Percentiles rank a stretch among this genome's conserved stretches.
Evolutionary conservation across 257 asterid species (phyloP).

Genomic region (Apocynum venetum): DNA sequence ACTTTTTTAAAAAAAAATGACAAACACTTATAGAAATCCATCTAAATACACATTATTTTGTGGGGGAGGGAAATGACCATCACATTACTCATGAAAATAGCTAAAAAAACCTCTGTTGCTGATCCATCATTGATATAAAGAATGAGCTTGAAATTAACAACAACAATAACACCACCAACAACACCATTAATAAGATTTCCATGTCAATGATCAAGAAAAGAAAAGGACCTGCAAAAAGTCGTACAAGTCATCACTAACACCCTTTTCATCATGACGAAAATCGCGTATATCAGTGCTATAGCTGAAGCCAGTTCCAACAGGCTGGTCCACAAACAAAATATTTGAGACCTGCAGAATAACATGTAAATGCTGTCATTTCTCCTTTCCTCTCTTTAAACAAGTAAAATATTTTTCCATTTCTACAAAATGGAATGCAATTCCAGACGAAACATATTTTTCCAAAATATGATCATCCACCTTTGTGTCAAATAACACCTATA

Average conservation of each 20-base stretch:
- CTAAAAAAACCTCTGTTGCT: background rate
- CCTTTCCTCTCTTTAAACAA: background rate
- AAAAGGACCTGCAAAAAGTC: slow-evolving; percentile 78
- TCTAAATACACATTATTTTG: background rate
- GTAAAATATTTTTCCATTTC: background rate
- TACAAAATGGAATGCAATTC: background rate
- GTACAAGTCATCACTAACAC: slow-evolving; percentile 86
- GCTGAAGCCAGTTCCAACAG: slow-evolving; percentile 97
- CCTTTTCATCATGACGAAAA: slow-evolving; percentile 76
- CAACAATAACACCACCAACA: background rate
- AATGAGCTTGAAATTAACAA: background rate
- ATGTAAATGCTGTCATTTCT: slow-evolving; percentile 16
- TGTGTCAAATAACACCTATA: background rate
- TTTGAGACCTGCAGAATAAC: slow-evolving; percentile 72
- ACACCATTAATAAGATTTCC: background rate
- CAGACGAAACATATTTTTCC: background rate
- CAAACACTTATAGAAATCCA: background rate
- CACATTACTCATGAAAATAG: background rate
- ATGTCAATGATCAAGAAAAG: slow-evolving; percentile 1
- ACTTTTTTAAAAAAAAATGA: too few species aligned
- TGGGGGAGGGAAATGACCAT: background rate
- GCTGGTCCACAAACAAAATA: slow-evolving; percentile 91
- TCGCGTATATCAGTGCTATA: slow-evolving; percentile 79
- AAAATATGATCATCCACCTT: background rate
- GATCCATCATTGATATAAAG: background rate